phyloP scores from a whole-genome alignment of 2,329 filamentous ascomycete species.

The Helotiales sp. region DNA sequence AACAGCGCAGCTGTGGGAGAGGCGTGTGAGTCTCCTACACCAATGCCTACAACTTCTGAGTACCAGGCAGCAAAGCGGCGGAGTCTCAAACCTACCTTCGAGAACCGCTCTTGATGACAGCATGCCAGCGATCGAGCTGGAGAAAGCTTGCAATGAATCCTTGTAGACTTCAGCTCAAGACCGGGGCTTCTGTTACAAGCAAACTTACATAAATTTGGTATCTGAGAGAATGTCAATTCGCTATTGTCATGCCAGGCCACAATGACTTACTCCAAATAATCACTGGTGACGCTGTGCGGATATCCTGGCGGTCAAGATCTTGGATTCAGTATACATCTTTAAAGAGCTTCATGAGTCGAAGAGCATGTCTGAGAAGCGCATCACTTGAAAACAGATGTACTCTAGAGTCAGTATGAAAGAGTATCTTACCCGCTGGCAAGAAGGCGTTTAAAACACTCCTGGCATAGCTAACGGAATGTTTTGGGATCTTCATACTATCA shows the following conservation, averaged over 20 bases:
- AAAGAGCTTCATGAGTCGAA: too few species aligned
- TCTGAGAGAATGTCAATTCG: slow-evolving; percentile 37
- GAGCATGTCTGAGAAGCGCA: too few species aligned
- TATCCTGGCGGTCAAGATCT: too few species aligned
- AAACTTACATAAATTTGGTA: slow-evolving; percentile 66
- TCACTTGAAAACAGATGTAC: too few species aligned
- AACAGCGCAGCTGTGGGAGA: slow-evolving; percentile 66
- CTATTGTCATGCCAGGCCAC: not conserved
- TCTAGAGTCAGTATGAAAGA: too few species aligned
- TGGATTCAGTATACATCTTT: too few species aligned
- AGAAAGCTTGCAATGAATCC: slow-evolving; percentile 67
- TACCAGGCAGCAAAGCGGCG: not conserved
- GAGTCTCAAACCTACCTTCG: slow-evolving; percentile 42
- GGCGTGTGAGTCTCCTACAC: slow-evolving; percentile 65
- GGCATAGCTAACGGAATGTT: slow-evolving; percentile 27
- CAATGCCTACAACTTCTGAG: slow-evolving; percentile 50
- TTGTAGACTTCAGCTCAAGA: slow-evolving; percentile 39
- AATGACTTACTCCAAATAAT: slow-evolving; percentile 61
- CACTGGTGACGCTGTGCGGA: slow-evolving; percentile 68
- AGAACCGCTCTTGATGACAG: slow-evolving; percentile 67
- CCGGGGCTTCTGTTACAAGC: not conserved
- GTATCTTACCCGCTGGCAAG: slow-evolving; percentile 66
- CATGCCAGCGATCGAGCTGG: slow-evolving; percentile 63
- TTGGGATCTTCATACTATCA: slow-evolving; percentile 10
- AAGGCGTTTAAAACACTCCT: slow-evolving; percentile 56